Conservation (phyloP, 345 rosid genomes). For the Rubroshorea leprosula region DNA sequence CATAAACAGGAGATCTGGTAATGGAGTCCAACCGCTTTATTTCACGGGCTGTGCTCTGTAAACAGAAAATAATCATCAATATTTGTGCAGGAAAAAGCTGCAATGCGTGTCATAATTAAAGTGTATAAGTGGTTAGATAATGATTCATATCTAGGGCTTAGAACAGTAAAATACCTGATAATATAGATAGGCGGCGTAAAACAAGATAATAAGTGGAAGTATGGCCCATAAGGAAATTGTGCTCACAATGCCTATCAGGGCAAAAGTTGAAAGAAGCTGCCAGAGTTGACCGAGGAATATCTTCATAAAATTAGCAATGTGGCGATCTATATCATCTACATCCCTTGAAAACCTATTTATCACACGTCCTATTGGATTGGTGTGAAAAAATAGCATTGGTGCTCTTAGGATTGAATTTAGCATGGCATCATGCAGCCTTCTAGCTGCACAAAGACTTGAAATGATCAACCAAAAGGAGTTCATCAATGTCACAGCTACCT, state of each 20-base stretch:
- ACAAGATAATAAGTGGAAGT: slow-evolving; percentile 84
- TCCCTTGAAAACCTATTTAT: slow-evolving; percentile 94
- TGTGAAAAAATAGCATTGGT: slow-evolving; percentile 90
- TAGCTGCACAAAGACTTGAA: slow-evolving; percentile 82
- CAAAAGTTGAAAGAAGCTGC: slow-evolving; percentile 90
- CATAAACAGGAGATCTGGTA: slow-evolving; percentile 84
- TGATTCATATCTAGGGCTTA: too few relatives aligned
- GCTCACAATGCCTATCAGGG: slow-evolving; percentile 82
- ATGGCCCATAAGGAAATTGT: slow-evolving; percentile 89
- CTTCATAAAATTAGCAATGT: slow-evolving; percentile 61
- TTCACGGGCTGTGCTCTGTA: slow-evolving; percentile 88
- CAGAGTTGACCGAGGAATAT: slow-evolving; percentile 70
- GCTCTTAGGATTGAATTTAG: slow-evolving; percentile 74
- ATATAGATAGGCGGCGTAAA: slow-evolving; percentile 83
- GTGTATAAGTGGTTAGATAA: too few relatives aligned
- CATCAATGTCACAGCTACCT: slow-evolving; percentile 70
- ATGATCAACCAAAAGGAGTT: slow-evolving; percentile 89
- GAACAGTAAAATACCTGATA: slow-evolving; percentile 57
- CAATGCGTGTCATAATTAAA: background rate
- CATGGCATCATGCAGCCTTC: slow-evolving; percentile 73
- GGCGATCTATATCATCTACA: slow-evolving; percentile 82
- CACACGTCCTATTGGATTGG: slow-evolving; percentile 86
- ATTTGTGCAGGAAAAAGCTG: background rate
- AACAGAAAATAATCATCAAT: slow-evolving; percentile 11
- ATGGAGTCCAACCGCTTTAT: slow-evolving; percentile 88